Evolutionary conservation across 371 early-diverging fungal genomes (phyloP), one percentile per base, ranked within the genome.

Genomic region (Mucor plumbeus): DNA sequence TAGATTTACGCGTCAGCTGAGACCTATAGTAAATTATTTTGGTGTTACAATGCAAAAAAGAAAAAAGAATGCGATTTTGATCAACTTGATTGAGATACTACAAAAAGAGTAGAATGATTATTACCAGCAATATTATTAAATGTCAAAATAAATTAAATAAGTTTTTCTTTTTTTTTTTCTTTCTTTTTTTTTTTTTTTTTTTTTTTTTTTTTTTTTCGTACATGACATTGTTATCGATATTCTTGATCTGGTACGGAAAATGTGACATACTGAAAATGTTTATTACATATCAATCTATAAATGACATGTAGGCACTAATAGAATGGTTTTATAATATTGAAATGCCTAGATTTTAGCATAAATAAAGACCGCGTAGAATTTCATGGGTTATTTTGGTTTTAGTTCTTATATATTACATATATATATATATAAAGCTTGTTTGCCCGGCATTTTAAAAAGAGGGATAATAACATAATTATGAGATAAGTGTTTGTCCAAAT

Each of bases 1-100:
- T 53, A 53, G 53, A 13, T 21, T 13, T 31, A 47, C 48, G 44
- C 61, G 48, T 61, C 61, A 61, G 61, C 48, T 33, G 61, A 53
- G 53, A 13, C 19, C n/a, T 47, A 47, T 19, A 47, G 47, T 47
- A n/a, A 47, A 19, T 47, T n/a, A 0, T 19, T 19, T 9, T 4
- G 21, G 48, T 48, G 48, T 48, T 21, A 48, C 48, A 48, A 21
- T 21, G 19, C 48, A 48, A 15, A 41, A 21, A 2, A 9, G 4
- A 6, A 13, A 53, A 21, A 31, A 31, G 13, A 31, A 53, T 31
- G 53, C 53, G 53, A 53, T 53, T 53, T 21, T 53, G 53, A 53
- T 53, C 53, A 53, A 53, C 53, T 31, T 21, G 14, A 14, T 47
- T 53, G 53, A 53, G 50, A 50, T 50, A 21, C 50, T n/a, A 7